A percentile compares a stretch with the other conserved stretches of the same genome.
Conservation (phyloP, 2,329 filamentous ascomycete genomes). For the Lachnellula occidentalis region DNA sequence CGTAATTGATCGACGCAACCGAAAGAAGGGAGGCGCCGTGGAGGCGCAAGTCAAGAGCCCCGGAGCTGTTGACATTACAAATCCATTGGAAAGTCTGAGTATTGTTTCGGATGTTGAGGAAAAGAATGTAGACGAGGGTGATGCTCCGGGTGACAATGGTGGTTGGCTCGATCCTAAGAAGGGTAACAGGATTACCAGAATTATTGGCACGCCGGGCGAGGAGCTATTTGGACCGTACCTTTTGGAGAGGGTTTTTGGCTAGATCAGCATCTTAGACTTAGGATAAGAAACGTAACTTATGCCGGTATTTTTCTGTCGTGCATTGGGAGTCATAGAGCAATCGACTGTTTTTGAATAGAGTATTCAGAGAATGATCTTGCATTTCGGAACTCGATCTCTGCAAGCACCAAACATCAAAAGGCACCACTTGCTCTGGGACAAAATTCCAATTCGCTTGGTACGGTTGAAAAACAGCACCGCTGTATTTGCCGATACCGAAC, state of each 20-base stretch:
- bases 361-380: no score
- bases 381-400: no score
- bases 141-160: constrained; percentile 63
- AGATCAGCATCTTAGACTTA: background rate
- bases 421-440: no score
- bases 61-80: constrained; percentile 31
- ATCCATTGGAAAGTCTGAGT: constrained; percentile 32
- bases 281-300: background rate
- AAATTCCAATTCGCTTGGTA: no score
- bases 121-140: constrained; percentile 41
- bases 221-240: constrained; percentile 60
- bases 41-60: constrained; percentile 29
- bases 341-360: no score
- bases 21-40: constrained; percentile 42
- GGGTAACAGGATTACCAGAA: constrained; percentile 76
- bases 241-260: constrained; percentile 50
- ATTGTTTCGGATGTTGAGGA: constrained; percentile 36
- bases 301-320: background rate
- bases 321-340: no score
- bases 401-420: no score
- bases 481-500: no score
- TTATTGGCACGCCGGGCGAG: constrained; percentile 64
- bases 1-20: constrained; percentile 67
- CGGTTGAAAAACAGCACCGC: no score
- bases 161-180: constrained; percentile 69